These are phyloP conservation scores for Ustilago loliicola DNA, from an alignment of 1,284 basidiomycete species.

Conservation along the genomic window DNA sequence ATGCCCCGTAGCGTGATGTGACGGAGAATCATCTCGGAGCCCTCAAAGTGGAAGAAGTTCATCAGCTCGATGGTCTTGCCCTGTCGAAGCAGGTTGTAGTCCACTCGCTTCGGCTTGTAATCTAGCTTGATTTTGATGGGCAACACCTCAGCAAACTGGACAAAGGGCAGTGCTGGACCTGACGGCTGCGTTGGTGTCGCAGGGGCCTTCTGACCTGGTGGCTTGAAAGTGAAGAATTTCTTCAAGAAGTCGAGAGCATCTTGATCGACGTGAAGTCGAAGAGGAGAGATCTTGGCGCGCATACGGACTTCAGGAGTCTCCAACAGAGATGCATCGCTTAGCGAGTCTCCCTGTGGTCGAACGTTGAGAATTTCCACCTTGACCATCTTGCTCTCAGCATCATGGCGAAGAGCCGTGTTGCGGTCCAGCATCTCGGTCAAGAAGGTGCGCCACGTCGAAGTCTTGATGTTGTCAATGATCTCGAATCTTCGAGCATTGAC, in stretches of 20 bases:
- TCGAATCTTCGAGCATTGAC: conserved; percentile 76
- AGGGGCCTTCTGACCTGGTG: conserved; percentile 67
- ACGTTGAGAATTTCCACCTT: conserved; percentile 78
- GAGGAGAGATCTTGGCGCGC: conserved; percentile 75
- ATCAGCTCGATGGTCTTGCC: conserved; percentile 95
- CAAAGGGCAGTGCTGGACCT: conserved; percentile 31
- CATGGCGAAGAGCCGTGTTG: conserved; percentile 74
- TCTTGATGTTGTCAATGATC: conserved; percentile 96
- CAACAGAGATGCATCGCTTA: background rate
- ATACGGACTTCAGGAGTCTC: conserved; percentile 78
- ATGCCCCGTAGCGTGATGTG: conserved; percentile 92
- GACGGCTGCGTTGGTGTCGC: conserved; percentile 1
- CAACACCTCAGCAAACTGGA: conserved; percentile 85
- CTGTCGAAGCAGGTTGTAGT: conserved; percentile 83
- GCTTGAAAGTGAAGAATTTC: conserved; percentile 90
- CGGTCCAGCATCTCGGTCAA: conserved; percentile 75
- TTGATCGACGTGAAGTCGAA: conserved; percentile 94
- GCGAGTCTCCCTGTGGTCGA: conserved; percentile 70
- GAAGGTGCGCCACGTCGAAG: conserved; percentile 98
- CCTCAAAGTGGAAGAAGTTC: conserved; percentile 99
- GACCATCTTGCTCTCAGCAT: conserved; percentile 94
- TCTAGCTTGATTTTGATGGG: conserved; percentile 88
- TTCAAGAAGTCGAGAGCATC: conserved; percentile 98
- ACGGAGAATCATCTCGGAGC: conserved; percentile 94
- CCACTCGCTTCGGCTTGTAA: conserved; percentile 97